Percentiles rank a stretch among this genome's conserved stretches.
These are phyloP conservation scores for Lasiodiplodia theobromae DNA, from an alignment of 2,329 filamentous ascomycete species.

Conservation along the genomic window DNA sequence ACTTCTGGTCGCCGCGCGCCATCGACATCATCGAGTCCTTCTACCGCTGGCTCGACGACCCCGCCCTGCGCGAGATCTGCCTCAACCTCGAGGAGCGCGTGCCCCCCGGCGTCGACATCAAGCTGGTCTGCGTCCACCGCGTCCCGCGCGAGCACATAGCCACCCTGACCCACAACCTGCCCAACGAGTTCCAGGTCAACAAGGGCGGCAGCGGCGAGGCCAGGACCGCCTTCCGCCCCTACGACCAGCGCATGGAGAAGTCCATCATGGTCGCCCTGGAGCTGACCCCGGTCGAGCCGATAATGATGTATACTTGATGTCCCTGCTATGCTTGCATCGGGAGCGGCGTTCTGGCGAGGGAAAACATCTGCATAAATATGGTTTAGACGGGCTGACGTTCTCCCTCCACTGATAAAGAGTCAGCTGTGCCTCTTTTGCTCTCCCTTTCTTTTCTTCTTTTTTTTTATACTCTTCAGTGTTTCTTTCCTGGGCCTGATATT, in stretches of 20 bases:
- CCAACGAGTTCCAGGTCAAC: conserved; percentile 58
- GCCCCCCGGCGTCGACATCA: conserved; percentile 39
- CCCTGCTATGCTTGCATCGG: not conserved
- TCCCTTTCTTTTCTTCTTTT: too few species aligned
- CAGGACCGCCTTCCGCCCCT: conserved; percentile 42
- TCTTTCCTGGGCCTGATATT: not conserved
- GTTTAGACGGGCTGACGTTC: not conserved
- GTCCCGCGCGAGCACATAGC: conserved; percentile 53
- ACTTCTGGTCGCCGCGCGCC: conserved; percentile 31
- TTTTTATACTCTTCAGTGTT: not conserved
- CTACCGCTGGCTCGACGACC: conserved; percentile 46
- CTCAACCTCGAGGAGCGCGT: conserved; percentile 42
- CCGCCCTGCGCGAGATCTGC: conserved; percentile 45
- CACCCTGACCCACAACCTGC: conserved; percentile 58
- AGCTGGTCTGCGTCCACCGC: conserved; percentile 47
- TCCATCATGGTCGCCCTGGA: conserved; percentile 26
- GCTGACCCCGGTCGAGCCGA: conserved; percentile 22
- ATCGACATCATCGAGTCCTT: conserved; percentile 39
- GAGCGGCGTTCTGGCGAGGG: not conserved
- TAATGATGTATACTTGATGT: conserved; percentile 7
- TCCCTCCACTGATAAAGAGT: not conserved
- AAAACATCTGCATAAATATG: not conserved
- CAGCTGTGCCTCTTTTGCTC: not conserved
- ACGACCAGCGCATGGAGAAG: conserved; percentile 32
- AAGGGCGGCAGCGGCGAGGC: conserved; percentile 38